Evolutionary conservation across 768 basidiomycete species (phyloP).

Genomic region (Mycena olivaceomarginata): DNA sequence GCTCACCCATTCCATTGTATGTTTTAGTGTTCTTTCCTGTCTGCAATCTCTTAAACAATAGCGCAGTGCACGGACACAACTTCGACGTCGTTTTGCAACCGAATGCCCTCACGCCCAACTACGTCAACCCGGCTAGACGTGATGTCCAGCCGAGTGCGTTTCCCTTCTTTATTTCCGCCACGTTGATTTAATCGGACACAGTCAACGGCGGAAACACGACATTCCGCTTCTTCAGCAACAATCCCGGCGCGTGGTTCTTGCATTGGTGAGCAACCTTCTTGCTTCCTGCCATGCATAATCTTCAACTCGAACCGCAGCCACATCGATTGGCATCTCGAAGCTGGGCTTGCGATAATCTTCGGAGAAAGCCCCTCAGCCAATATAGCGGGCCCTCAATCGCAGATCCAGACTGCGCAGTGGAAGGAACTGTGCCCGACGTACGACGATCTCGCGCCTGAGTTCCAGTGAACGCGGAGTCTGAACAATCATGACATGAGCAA

Average conservation of each 20-base stretch:
- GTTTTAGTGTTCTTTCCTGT: too few relatives aligned
- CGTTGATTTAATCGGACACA: neutral
- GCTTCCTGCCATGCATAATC: too few relatives aligned
- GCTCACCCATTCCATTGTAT: too few relatives aligned
- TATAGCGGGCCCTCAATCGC: constrained; percentile 52
- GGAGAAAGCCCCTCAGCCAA: constrained; percentile 55
- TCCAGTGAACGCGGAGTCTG: constrained; percentile 45
- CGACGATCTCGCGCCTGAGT: constrained; percentile 50
- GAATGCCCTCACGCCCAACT: constrained; percentile 19
- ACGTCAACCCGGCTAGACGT: constrained; percentile 41
- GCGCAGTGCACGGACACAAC: constrained; percentile 42
- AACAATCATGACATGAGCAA: too few relatives aligned
- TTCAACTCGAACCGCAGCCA: constrained; percentile 44
- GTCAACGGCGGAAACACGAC: constrained; percentile 36
- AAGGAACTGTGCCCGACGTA: constrained; percentile 53
- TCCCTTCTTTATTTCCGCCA: too few relatives aligned
- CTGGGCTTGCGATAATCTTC: constrained; percentile 59
- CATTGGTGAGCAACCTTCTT: constrained; percentile 9
- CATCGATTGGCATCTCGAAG: constrained; percentile 61
- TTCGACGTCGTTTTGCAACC: constrained; percentile 37
- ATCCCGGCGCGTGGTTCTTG: constrained; percentile 33
- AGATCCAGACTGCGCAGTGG: constrained; percentile 55
- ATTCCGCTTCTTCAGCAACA: constrained; percentile 31
- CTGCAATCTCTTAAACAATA: too few relatives aligned
- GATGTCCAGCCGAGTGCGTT: neutral